Evolutionary conservation across 192 early-diverging fungal genomes (phyloP).

Genomic region (Linderina pennispora): DNA sequence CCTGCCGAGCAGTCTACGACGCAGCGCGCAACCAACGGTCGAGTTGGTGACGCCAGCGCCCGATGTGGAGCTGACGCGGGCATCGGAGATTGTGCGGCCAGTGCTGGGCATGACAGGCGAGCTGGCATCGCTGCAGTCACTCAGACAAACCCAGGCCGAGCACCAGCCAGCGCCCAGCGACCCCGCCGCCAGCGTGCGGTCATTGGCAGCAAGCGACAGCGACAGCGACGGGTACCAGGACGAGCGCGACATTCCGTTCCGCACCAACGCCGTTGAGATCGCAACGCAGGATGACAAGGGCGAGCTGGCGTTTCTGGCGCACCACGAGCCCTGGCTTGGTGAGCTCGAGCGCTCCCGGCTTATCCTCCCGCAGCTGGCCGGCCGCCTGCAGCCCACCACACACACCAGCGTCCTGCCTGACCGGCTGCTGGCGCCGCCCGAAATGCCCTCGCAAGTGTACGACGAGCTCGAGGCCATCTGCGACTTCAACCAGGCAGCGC

Average conservation of each 20-base stretch:
- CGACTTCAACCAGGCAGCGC: constrained; percentile 22
- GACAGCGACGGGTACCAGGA: constrained; percentile 6
- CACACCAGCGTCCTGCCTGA: constrained; percentile 4
- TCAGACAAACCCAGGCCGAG: not conserved
- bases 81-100: not conserved
- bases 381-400: constrained; percentile 20
- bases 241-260: constrained; percentile 32
- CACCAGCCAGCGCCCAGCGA: too few relatives aligned
- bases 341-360: constrained; percentile 22
- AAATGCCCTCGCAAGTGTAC: constrained; percentile 9
- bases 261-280: constrained; percentile 38
- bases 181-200: too few relatives aligned
- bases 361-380: constrained; percentile 20
- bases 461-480: constrained; percentile 23
- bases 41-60: not conserved
- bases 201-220: not conserved
- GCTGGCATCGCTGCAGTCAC: not conserved
- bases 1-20: too few relatives aligned
- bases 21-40: not conserved
- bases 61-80: not conserved
- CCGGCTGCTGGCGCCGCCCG: constrained; percentile 3
- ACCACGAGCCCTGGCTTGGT: constrained; percentile 2
- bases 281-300: constrained; percentile 41
- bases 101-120: not conserved
- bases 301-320: constrained; percentile 40